Conservation (phyloP, 768 basidiomycete species). For the Xerocomellus amylosporus region DNA sequence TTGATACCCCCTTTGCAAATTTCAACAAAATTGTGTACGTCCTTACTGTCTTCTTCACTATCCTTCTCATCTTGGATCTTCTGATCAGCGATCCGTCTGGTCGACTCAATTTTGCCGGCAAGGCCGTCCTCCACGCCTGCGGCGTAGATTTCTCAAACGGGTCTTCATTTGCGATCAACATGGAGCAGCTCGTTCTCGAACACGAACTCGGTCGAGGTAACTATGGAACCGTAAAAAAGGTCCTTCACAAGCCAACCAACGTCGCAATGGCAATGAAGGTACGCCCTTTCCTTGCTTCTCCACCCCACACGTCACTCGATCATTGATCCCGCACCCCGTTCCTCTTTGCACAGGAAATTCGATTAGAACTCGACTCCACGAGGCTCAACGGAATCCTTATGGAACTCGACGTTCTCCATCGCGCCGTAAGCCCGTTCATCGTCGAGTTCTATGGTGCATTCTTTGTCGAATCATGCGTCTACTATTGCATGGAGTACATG, state of each 20-base stretch:
- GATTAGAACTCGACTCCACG: constrained; percentile 89
- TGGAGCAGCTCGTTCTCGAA: constrained; percentile 85
- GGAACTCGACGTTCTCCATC: constrained; percentile 97
- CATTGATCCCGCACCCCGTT: not conserved
- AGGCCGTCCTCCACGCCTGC: constrained; percentile 86
- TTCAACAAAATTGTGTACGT: constrained; percentile 93
- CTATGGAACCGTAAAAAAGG: constrained; percentile 97
- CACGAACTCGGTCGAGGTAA: constrained; percentile 96
- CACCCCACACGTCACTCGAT: constrained; percentile 10
- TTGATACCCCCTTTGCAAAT: constrained; percentile 83
- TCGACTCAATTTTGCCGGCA: constrained; percentile 89
- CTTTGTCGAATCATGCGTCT: constrained; percentile 99
- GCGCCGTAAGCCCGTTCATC: constrained; percentile 85
- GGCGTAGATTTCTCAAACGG: constrained; percentile 92
- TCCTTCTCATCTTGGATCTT: constrained; percentile 3
- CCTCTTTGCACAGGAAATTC: constrained; percentile 77
- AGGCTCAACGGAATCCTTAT: constrained; percentile 96
- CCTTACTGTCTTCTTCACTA: constrained; percentile 4
- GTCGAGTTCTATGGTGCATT: constrained; percentile 99
- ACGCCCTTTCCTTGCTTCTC: constrained; percentile 13
- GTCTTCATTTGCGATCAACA: constrained; percentile 88
- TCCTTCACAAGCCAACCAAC: constrained; percentile 90
- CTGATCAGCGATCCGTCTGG: constrained; percentile 84
- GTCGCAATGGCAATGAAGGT: constrained; percentile 99
- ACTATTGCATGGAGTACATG: constrained; percentile 99